phyloP scores from a whole-genome alignment of 2,329 filamentous ascomycete genomes.

The Fusarium duplospermum region DNA sequence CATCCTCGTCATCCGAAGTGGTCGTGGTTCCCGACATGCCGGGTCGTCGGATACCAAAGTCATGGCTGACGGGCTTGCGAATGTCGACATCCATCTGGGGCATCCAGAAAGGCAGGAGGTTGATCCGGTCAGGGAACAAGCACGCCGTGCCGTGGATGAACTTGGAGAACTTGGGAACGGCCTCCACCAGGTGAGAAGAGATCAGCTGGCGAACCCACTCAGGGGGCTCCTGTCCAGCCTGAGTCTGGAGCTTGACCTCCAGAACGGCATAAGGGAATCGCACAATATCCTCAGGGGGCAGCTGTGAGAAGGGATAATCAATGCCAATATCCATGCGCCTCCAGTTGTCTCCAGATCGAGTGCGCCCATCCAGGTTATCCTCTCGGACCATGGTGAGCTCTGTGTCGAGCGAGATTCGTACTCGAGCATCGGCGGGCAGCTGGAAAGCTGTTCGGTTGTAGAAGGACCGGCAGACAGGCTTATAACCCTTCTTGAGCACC shows the following conservation, averaged over 20 bases:
- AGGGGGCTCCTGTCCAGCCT: slow-evolving; percentile 92
- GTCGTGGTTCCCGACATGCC: slow-evolving; percentile 80
- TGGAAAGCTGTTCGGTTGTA: slow-evolving; percentile 99
- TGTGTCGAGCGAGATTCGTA: slow-evolving; percentile 96
- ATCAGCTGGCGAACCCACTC: slow-evolving; percentile 97
- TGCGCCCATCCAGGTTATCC: slow-evolving; percentile 88
- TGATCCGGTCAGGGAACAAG: slow-evolving; percentile 86
- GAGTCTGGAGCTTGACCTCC: slow-evolving; percentile 97
- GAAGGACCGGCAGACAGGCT: slow-evolving; percentile 93
- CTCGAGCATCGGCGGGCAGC: slow-evolving; percentile 92
- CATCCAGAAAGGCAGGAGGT: slow-evolving; percentile 95
- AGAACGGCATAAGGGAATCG: slow-evolving; percentile 96
- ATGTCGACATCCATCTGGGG: slow-evolving; percentile 99
- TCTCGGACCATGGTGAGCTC: slow-evolving; percentile 95
- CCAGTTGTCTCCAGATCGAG: slow-evolving; percentile 89
- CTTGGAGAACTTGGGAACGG: slow-evolving; percentile 99
- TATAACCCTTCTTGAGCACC: slow-evolving; percentile 85
- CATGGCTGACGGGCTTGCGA: slow-evolving; percentile 87
- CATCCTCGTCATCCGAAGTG: slow-evolving; percentile 81
- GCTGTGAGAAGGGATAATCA: slow-evolving; percentile 91
- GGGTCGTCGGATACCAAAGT: slow-evolving; percentile 89
- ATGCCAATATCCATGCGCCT: slow-evolving; percentile 97
- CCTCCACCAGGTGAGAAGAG: slow-evolving; percentile 93
- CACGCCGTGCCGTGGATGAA: slow-evolving; percentile 96
- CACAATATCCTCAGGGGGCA: slow-evolving; percentile 85